Evolutionary conservation across 129 eudicot species (phyloP).

Genomic region (Arctium lappa): DNA sequence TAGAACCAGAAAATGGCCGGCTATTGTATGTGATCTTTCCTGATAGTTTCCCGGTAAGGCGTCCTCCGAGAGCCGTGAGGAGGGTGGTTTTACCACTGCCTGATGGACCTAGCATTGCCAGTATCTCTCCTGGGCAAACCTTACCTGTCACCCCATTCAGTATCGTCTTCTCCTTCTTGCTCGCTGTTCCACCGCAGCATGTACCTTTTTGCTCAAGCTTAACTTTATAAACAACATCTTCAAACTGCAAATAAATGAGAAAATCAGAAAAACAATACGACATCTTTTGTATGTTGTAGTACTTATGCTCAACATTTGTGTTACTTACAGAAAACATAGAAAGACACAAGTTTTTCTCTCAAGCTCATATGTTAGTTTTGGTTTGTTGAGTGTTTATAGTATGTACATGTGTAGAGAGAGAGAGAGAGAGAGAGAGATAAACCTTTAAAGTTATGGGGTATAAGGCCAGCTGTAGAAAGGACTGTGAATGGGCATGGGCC

Average conservation of each 20-base stretch:
- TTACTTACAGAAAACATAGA: background rate
- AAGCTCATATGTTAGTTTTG: background rate
- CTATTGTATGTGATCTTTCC: constrained; percentile 87
- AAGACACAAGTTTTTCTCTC: background rate
- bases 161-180: constrained; percentile 67
- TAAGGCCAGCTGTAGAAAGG: constrained; percentile 44
- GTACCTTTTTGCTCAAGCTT: constrained; percentile 40
- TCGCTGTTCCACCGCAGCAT: constrained; percentile 46
- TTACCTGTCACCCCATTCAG: constrained; percentile 86
- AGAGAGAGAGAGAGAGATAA: constrained; percentile 25
- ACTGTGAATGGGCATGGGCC: constrained; percentile 38
- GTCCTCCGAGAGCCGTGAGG: constrained; percentile 92
- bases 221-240: constrained; percentile 86
- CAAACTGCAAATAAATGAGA: constrained; percentile 54
- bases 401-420: constrained; percentile 9
- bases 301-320: background rate
- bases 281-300: background rate
- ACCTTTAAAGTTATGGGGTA: constrained; percentile 85
- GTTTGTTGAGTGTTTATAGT: background rate
- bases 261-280: constrained; percentile 5
- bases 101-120: constrained; percentile 97
- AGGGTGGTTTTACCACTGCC: constrained; percentile 99
- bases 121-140: constrained; percentile 89
- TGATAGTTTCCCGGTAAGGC: constrained; percentile 62
- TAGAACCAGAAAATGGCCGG: constrained; percentile 71